These are phyloP conservation scores for Saccharomycopsis sp. DNA, from an alignment of 805 yeast species.

Conservation along the genomic window DNA sequence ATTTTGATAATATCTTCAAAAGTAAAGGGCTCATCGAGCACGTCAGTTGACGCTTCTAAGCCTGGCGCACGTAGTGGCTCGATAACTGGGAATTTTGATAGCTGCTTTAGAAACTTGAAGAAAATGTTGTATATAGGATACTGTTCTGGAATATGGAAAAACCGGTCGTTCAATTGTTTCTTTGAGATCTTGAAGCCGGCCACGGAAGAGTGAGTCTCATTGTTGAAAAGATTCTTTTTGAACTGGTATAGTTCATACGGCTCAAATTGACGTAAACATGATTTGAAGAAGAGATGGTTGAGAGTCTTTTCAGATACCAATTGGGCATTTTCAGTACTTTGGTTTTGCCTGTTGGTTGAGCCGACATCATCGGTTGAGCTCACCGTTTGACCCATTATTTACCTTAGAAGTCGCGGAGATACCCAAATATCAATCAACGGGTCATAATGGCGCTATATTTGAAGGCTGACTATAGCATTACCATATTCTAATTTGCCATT, in stretches of 20 bases:
- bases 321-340: not conserved
- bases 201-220: not conserved
- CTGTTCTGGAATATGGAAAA: slow-evolving; percentile 5
- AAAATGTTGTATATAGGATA: slow-evolving; percentile 8
- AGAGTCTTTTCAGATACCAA: not conserved
- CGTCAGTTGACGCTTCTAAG: not conserved
- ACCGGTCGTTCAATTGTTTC: slow-evolving; percentile 2
- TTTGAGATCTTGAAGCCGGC: not conserved
- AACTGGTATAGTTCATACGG: slow-evolving; percentile 11
- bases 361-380: not conserved
- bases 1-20: slow-evolving; percentile 15
- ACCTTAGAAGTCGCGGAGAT: not conserved
- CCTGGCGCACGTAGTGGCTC: not conserved
- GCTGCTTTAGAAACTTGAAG: slow-evolving; percentile 11
- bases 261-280: slow-evolving; percentile 10
- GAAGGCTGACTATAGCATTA: too few relatives aligned
- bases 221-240: slow-evolving; percentile 2
- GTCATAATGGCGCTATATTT: not conserved
- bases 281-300: slow-evolving; percentile 3
- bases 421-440: too few relatives aligned
- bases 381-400: not conserved
- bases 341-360: not conserved
- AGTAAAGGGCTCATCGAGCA: not conserved
- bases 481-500: not conserved
- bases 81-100: slow-evolving; percentile 11